These are phyloP conservation scores for Wickerhamomyces chaumierensis DNA, from an alignment of 805 yeast genomes.

Conservation along the genomic window DNA sequence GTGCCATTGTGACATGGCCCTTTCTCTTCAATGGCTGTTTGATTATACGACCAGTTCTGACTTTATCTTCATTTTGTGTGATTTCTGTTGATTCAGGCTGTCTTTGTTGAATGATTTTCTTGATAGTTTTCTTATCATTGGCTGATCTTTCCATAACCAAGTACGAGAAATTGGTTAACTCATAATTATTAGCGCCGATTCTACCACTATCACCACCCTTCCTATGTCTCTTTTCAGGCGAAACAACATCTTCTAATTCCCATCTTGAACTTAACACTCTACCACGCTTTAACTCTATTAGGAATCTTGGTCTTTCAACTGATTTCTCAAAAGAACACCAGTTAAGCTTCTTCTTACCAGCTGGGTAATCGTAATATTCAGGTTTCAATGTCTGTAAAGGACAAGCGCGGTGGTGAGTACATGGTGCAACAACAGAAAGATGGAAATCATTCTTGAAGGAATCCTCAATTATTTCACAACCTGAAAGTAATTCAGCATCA, in stretches of 20 bases:
- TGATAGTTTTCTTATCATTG: conserved; percentile 30
- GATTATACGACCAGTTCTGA: conserved; percentile 41
- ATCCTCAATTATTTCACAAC: conserved; percentile 5
- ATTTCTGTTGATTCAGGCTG: conserved; percentile 15
- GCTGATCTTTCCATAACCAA: conserved; percentile 53
- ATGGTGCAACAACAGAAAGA: conserved; percentile 73
- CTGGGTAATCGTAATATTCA: conserved; percentile 41
- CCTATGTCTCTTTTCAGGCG: conserved; percentile 40
- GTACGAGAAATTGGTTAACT: conserved; percentile 64
- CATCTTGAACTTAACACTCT: conserved; percentile 60
- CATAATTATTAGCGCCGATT: conserved; percentile 58
- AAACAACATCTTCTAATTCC: conserved; percentile 30
- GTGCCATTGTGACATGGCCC: conserved; percentile 69
- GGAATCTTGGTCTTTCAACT: conserved; percentile 66
- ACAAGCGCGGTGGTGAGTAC: conserved; percentile 77
- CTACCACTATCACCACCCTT: conserved; percentile 49
- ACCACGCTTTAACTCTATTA: conserved; percentile 82
- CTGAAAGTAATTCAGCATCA: conserved; percentile 27
- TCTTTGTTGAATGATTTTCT: conserved; percentile 30
- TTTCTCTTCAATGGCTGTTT: conserved; percentile 65
- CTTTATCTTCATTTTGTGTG: conserved; percentile 37
- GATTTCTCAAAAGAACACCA: conserved; percentile 70
- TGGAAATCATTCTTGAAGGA: conserved; percentile 26
- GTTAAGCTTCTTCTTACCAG: conserved; percentile 43
- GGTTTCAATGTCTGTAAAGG: conserved; percentile 79